A percentile compares a stretch with the other conserved stretches of the same genome.
These are phyloP conservation scores for Parachaetomium inaequale DNA, from an alignment of 495 filamentous ascomycete species.

Conservation along the genomic window DNA sequence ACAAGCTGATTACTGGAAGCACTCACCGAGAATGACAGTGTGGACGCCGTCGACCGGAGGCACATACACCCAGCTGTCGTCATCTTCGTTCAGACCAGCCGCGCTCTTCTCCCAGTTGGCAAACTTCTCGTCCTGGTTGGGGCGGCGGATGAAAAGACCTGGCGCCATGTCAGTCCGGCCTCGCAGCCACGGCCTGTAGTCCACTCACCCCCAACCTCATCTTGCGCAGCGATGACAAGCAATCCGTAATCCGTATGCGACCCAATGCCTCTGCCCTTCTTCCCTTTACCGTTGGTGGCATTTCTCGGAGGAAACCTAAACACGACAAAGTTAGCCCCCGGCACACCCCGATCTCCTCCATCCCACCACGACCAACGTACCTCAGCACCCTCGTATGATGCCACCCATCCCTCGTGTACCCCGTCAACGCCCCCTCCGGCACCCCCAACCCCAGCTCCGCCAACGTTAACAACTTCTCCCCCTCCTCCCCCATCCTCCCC, in stretches of 20 bases:
- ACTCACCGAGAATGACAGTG: conserved; percentile 45
- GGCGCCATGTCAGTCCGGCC: neutral
- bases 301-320: conserved; percentile 39
- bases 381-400: conserved; percentile 45
- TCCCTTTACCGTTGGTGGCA: conserved; percentile 44
- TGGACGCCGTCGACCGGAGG: conserved; percentile 38
- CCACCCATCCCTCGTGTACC: conserved; percentile 44
- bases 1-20: neutral
- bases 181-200: neutral
- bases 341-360: too few relatives aligned
- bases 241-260: conserved; percentile 48
- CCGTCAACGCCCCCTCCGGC: conserved; percentile 26
- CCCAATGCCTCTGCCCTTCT: conserved; percentile 44
- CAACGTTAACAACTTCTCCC: conserved; percentile 41
- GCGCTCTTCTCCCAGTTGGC: conserved; percentile 45
- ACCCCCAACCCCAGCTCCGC: conserved; percentile 38
- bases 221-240: conserved; percentile 44
- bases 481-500: conserved; percentile 30
- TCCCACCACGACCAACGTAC: conserved; percentile 21
- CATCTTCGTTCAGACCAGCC: conserved; percentile 42
- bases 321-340: neutral
- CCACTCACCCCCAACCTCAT: conserved; percentile 40
- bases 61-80: conserved; percentile 42
- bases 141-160: conserved; percentile 43
- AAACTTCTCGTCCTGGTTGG: conserved; percentile 33